Base-by-base conservation (phyloP, 2,329 filamentous ascomycete species). In the Diaporthe amygdali region DNA sequence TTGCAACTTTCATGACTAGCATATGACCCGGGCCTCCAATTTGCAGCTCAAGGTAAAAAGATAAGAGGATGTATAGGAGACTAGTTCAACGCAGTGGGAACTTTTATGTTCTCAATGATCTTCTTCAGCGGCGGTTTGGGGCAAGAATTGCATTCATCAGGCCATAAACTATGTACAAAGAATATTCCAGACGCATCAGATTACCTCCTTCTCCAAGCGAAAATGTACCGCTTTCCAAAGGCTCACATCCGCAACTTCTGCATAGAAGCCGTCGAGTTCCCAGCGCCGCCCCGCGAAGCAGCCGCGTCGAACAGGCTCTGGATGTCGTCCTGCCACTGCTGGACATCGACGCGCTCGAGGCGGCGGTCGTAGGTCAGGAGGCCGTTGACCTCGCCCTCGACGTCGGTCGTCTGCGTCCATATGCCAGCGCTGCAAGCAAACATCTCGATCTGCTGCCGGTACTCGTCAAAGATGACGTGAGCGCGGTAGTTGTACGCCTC, bases 341-440 rank as follows among this genome's bases (percentile, higher is more conserved):
- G 78, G 47, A 83, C 80, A 71, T 93, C 82, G 5, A 88, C 86
- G 0, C 91, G 83, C 41, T 91, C 77, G 0, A 92, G 71, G 0
- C 91, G 83, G 1, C 92, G 87, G 78, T 94, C 91, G 75, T 93
- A 93, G 0, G 91, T 93, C 74, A 93, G 78, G 70, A 94, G 81
- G 0, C 92, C 92, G 74, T 94, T 94, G 10, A 94, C 90, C 78
- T 94, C 92, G 5, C 91, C 92, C 77, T 94, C 92, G 0, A 94
- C 92, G 75, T 94, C 92, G 0, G 90, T 92, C 0, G 91, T 94
- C 82, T 94, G 92, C 0, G 92, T 94, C 87, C 91, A 94, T 0
- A 94, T 87, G 14, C 87, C 92, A 0, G 89, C 92, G 41, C 88
- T 92, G 80, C 92, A 94, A 0, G 88, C 84, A 69, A 85, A 93